These are phyloP conservation scores for Saururus chinensis DNA, from an alignment of 164 flowering plant species.

Conservation along the genomic window DNA sequence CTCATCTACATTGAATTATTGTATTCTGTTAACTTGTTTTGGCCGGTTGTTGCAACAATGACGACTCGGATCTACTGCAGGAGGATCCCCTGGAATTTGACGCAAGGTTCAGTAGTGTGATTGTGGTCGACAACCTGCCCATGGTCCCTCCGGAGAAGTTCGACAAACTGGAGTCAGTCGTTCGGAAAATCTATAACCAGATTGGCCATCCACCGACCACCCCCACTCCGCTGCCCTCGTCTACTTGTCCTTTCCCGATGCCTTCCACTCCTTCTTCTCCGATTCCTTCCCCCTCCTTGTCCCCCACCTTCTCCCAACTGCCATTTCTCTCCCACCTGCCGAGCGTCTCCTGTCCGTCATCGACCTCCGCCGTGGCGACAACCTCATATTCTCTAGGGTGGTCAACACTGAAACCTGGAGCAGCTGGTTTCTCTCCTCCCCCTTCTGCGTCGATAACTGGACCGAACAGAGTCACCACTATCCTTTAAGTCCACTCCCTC, in stretches of 20 bases:
- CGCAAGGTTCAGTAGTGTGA: slow-evolving; percentile 49
- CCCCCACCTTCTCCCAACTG: background rate
- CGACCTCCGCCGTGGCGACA: slow-evolving; percentile 38
- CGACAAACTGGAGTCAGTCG: slow-evolving; percentile 76
- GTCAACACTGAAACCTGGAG: slow-evolving; percentile 25
- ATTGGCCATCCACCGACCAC: slow-evolving; percentile 63
- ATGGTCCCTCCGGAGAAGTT: slow-evolving; percentile 77
- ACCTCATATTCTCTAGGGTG: slow-evolving; percentile 38
- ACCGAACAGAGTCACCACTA: slow-evolving; percentile 34
- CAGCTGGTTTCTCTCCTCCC: slow-evolving; percentile 46
- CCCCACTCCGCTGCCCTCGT: slow-evolving; percentile 30
- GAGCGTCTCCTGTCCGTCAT: slow-evolving; percentile 56
- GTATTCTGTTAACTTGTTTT: too few relatives aligned
- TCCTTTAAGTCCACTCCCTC: slow-evolving; percentile 12
- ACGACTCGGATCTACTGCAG: slow-evolving; percentile 39
- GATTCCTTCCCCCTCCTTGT: slow-evolving; percentile 43
- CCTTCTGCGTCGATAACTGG: slow-evolving; percentile 50
- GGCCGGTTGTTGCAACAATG: slow-evolving; percentile 36
- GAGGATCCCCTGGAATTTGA: slow-evolving; percentile 64
- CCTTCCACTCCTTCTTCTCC: slow-evolving; percentile 61
- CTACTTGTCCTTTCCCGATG: slow-evolving; percentile 35
- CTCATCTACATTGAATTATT: too few relatives aligned
- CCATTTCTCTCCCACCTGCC: too few relatives aligned
- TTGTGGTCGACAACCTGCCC: slow-evolving; percentile 82
- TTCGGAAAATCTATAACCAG: slow-evolving; percentile 74